Conservation (phyloP, 2,329 filamentous ascomycete species). For the Cladosporium sphaerospermum region DNA sequence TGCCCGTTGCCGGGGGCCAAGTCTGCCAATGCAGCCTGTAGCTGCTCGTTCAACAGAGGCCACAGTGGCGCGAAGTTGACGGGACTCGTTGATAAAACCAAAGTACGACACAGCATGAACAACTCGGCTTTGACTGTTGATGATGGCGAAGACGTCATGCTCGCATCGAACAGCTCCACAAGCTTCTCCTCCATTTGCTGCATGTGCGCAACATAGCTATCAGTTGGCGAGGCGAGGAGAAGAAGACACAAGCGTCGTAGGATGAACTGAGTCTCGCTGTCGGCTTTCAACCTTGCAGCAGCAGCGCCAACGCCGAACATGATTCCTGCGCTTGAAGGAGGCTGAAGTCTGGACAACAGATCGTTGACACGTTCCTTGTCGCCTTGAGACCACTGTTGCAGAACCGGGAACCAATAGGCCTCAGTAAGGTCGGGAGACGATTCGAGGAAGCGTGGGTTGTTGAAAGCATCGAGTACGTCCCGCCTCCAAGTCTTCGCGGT, state of each 20-base stretch:
- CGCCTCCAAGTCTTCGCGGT: conserved; percentile 89
- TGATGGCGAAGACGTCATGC: conserved; percentile 82
- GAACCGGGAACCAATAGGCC: conserved; percentile 71
- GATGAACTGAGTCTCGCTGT: conserved; percentile 85
- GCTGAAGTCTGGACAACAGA: conserved; percentile 67
- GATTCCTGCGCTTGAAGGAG: conserved; percentile 88
- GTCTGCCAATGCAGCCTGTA: conserved; percentile 72
- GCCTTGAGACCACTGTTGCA: conserved; percentile 75
- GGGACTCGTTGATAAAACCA: conserved; percentile 71
- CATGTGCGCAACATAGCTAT: conserved; percentile 75
- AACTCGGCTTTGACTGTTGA: conserved; percentile 83
- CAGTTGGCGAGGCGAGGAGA: conserved; percentile 67
- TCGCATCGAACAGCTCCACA: conserved; percentile 78
- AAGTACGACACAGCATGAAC: conserved; percentile 77
- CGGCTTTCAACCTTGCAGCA: conserved; percentile 87
- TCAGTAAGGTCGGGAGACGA: conserved; percentile 60
- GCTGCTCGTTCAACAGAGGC: conserved; percentile 81
- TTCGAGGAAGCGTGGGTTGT: conserved; percentile 80
- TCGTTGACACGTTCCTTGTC: conserved; percentile 89
- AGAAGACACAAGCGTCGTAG: conserved; percentile 76
- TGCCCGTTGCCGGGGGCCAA: conserved; percentile 61
- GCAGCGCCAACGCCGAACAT: conserved; percentile 98
- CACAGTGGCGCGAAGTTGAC: conserved; percentile 79
- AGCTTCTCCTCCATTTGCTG: conserved; percentile 71
- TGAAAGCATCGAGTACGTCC: conserved; percentile 86